phyloP scores from a whole-genome alignment of 2,329 filamentous ascomycete species.

The Sporothrix inflata region DNA sequence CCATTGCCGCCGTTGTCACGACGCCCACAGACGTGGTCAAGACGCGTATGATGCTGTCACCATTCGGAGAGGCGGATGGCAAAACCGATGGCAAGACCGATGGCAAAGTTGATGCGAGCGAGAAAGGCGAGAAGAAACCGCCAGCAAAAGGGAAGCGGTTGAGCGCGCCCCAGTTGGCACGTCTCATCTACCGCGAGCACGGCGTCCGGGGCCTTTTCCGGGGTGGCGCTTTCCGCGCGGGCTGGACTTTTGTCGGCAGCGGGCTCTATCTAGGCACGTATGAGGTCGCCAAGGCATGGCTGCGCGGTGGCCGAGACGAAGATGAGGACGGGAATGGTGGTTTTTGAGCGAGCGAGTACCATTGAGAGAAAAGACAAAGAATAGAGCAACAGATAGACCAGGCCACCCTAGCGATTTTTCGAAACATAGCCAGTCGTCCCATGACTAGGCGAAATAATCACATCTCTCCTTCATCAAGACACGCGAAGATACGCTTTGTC shows the following conservation, averaged over 20 bases:
- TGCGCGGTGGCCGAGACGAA: slow-evolving; percentile 50
- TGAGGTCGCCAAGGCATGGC: slow-evolving; percentile 73
- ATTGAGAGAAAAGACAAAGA: not conserved
- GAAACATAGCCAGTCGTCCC: not conserved
- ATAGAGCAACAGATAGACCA: not conserved
- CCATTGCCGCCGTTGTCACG: slow-evolving; percentile 76
- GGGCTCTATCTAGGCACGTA: slow-evolving; percentile 87
- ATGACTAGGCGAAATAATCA: not conserved
- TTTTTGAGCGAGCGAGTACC: not conserved
- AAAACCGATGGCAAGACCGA: slow-evolving; percentile 38
- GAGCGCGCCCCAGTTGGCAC: slow-evolving; percentile 62
- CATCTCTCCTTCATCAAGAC: not conserved
- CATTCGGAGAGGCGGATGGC: too few relatives aligned
- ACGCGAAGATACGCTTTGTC: not conserved
- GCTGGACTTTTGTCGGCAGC: slow-evolving; percentile 82
- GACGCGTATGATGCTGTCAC: slow-evolving; percentile 82
- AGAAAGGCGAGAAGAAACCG: slow-evolving; percentile 31
- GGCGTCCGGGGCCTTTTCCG: slow-evolving; percentile 77
- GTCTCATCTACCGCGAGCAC: slow-evolving; percentile 65
- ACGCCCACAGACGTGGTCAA: slow-evolving; percentile 90
- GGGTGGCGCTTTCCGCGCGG: slow-evolving; percentile 71
- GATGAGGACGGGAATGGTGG: slow-evolving; percentile 43
- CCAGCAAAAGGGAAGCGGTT: slow-evolving; percentile 35
- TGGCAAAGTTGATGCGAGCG: slow-evolving; percentile 31
- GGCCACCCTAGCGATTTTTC: not conserved